phyloP scores from a whole-genome alignment of 2,329 filamentous ascomycete genomes.

The Claviceps sorghi region DNA sequence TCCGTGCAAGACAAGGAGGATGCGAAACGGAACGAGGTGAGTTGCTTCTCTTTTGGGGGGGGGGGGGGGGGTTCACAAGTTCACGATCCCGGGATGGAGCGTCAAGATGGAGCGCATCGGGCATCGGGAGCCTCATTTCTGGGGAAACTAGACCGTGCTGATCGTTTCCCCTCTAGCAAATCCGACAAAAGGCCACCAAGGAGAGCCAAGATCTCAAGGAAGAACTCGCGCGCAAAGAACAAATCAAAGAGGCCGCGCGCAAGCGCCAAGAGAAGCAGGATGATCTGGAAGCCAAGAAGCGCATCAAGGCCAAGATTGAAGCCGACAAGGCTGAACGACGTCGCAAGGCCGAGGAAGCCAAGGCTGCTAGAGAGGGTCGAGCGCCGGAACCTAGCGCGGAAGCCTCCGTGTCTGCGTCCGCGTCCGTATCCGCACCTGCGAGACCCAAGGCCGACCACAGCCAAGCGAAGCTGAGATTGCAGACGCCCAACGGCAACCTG shows the following conservation, averaged over 20 bases:
- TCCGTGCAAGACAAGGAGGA: conserved; percentile 64
- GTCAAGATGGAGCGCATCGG: no score
- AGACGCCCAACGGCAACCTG: conserved; percentile 58
- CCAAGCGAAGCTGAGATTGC: conserved; percentile 68
- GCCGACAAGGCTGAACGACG: conserved; percentile 84
- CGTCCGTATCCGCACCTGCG: conserved; percentile 28
- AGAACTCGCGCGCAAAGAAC: conserved; percentile 73
- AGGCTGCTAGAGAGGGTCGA: conserved; percentile 72
- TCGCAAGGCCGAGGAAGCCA: conserved; percentile 70
- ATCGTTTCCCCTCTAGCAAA: conserved; percentile 31
- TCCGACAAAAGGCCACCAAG: conserved; percentile 74
- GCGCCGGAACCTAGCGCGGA: conserved; percentile 26
- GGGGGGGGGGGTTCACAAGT: no score
- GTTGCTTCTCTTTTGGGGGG: background rate
- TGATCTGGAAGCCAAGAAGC: conserved; percentile 72
- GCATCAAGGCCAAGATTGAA: conserved; percentile 86
- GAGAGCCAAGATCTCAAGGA: conserved; percentile 85
- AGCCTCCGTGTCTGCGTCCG: conserved; percentile 16
- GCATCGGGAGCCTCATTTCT: background rate
- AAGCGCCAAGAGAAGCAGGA: conserved; percentile 81
- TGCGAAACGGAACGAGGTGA: conserved; percentile 70
- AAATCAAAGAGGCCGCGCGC: conserved; percentile 74
- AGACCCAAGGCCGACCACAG: conserved; percentile 59
- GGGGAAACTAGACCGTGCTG: background rate
- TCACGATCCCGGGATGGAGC: no score